phyloP scores from a whole-genome alignment of 441 rosid genomes.

The Erodium texanum region DNA sequence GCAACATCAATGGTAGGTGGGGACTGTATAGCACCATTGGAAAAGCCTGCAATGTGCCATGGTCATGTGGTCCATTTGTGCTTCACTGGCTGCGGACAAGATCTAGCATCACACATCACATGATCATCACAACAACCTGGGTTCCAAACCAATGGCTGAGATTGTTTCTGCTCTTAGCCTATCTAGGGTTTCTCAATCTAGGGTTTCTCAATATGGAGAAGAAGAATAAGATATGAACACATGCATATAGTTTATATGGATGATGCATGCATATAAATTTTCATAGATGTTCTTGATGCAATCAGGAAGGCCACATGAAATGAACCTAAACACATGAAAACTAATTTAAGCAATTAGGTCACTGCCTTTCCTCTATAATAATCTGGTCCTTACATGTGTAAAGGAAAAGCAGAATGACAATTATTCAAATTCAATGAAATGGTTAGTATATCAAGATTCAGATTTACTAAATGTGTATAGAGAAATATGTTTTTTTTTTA shows the following conservation, averaged over 20 bases:
- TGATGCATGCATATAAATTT: too few relatives aligned
- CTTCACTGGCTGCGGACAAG: slow-evolving; percentile 31
- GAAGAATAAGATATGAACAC: too few relatives aligned
- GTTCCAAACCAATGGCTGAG: too few relatives aligned
- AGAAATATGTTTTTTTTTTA: too few relatives aligned
- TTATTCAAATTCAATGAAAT: too few relatives aligned
- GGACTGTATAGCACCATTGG: slow-evolving; percentile 31
- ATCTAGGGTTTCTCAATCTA: too few relatives aligned
- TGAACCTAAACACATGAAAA: background rate
- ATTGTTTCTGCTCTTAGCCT: too few relatives aligned
- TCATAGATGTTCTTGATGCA: background rate
- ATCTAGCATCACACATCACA: slow-evolving; percentile 46
- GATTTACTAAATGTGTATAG: too few relatives aligned
- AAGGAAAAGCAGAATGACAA: background rate
- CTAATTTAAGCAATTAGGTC: background rate
- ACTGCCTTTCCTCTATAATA: background rate
- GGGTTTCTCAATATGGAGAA: too few relatives aligned
- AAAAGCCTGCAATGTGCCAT: slow-evolving; percentile 26
- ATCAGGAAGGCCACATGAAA: background rate
- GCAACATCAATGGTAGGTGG: slow-evolving; percentile 25
- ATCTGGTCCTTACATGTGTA: background rate
- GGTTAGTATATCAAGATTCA: too few relatives aligned
- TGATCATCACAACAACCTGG: background rate
- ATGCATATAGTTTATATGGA: too few relatives aligned
- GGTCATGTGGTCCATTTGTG: slow-evolving; percentile 21